Evolutionary conservation across 2,329 filamentous ascomycete species (phyloP).

Genomic region (Periconia digitata): DNA sequence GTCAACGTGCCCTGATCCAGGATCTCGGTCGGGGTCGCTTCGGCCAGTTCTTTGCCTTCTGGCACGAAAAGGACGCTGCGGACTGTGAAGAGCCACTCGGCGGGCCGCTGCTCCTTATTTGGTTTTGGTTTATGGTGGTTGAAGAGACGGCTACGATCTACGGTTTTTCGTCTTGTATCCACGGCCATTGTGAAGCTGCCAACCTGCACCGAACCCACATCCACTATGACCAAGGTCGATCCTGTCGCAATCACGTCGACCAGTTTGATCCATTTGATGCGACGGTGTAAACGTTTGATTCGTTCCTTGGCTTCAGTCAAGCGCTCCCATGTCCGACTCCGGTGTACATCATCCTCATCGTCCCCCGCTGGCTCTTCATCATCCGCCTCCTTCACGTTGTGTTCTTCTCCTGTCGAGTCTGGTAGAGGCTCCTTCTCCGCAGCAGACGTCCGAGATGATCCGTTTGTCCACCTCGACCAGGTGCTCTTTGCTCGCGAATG

Average conservation of each 20-base stretch:
- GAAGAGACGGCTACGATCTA: slow-evolving; percentile 87
- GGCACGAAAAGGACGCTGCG: slow-evolving; percentile 87
- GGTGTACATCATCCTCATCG: slow-evolving; percentile 43
- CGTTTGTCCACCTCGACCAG: slow-evolving; percentile 37
- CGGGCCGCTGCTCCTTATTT: slow-evolving; percentile 68
- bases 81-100: slow-evolving; percentile 89
- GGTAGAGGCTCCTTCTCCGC: slow-evolving; percentile 22
- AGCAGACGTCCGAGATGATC: slow-evolving; percentile 22
- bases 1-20: slow-evolving; percentile 87
- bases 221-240: slow-evolving; percentile 72
- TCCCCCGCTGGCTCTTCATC: slow-evolving; percentile 22
- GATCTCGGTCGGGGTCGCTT: slow-evolving; percentile 74
- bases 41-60: slow-evolving; percentile 79
- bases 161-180: slow-evolving; percentile 87
- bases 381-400: neutral
- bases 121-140: slow-evolving; percentile 58
- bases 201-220: slow-evolving; percentile 82
- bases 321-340: slow-evolving; percentile 77
- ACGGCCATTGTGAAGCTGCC: slow-evolving; percentile 84
- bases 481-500: slow-evolving; percentile 33
- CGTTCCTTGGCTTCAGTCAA: slow-evolving; percentile 79
- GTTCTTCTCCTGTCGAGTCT: slow-evolving; percentile 12
- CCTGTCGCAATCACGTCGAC: slow-evolving; percentile 86
- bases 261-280: slow-evolving; percentile 85
- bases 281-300: slow-evolving; percentile 82